Evolutionary conservation across 1,139 yeast species (phyloP).

Genomic region (Saccharomycopsis crataegensis): DNA sequence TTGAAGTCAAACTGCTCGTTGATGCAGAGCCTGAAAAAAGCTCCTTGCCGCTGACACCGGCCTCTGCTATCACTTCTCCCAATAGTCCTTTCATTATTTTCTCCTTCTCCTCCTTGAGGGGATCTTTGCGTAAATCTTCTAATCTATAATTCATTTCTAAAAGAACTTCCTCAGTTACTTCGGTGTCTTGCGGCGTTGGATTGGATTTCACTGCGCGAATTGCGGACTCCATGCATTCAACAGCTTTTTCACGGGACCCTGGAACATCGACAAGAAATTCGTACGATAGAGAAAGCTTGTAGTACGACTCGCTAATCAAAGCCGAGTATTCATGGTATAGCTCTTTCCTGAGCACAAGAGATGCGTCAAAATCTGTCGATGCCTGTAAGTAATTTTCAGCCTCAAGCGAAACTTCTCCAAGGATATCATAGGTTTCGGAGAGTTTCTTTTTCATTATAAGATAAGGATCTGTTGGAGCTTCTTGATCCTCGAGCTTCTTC

Average conservation of each 20-base stretch:
- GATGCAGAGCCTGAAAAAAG: background rate
- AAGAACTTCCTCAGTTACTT: slow-evolving; percentile 21
- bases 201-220: slow-evolving; percentile 47
- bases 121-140: slow-evolving; percentile 48
- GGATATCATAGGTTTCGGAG: slow-evolving; percentile 68
- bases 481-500: slow-evolving; percentile 21
- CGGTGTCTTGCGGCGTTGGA: slow-evolving; percentile 18
- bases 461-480: slow-evolving; percentile 32
- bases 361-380: slow-evolving; percentile 51
- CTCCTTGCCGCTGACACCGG: slow-evolving; percentile 17
- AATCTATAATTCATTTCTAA: slow-evolving; percentile 31
- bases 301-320: slow-evolving; percentile 71
- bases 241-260: slow-evolving; percentile 42
- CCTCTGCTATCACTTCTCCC: slow-evolving; percentile 33
- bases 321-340: slow-evolving; percentile 33
- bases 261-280: slow-evolving; percentile 60
- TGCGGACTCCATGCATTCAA: slow-evolving; percentile 52
- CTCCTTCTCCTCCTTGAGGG: slow-evolving; percentile 47
- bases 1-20: slow-evolving; percentile 5
- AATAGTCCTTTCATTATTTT: slow-evolving; percentile 55
- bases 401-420: slow-evolving; percentile 87
- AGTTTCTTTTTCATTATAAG: slow-evolving; percentile 43
- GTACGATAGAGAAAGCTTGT: slow-evolving; percentile 71
- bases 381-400: slow-evolving; percentile 80
- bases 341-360: slow-evolving; percentile 49